Base-by-base conservation (phyloP, 2,329 filamentous ascomycete genomes). In the Talaromyces sp. region DNA sequence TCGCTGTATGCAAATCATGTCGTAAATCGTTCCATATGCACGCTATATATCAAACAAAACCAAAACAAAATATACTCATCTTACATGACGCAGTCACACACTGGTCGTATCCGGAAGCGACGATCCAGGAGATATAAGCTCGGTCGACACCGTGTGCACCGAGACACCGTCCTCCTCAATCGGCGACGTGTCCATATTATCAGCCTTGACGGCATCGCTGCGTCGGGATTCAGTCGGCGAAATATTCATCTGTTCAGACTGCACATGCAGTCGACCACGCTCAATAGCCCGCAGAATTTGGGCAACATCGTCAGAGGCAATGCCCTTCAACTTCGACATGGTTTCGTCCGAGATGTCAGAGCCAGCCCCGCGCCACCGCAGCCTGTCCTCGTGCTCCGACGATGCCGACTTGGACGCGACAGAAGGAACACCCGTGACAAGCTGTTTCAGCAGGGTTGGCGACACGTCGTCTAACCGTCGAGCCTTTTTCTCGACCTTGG, bases 261-360 rank as follows among this genome's bases (percentile, higher is more conserved):
- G 72, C 50, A 76, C 60, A 61, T 73, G 71, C 47, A 75, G 61
- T 12, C 67, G 70, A 23, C 75, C 75, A 30, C 70, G 69, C 59
- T 77, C 75, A 40, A 77, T 62, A 14, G 72, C 73, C 18, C 71
- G 73, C 34, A 76, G 66, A 9, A 77, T 64, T 1, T 69, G 65
- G 34, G 70, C 68, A 23, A 76, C 68, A 56, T 76, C 74, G 14
- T 75, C 71, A 0, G 72, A 70, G 23, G 74, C 71, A 34, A 77
- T 69, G 6, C 71, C 71, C n/a, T 70, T 71, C 50, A 77, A 67
- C 61, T 75, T 77, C 61, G 68, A 72, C 68, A 74, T 72, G 1
- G 72, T 69, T 56, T 76, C 74, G 27, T 77, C 75, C 6, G 75
- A 76, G 14, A 72, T 67, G 34, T 77, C 73, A 3, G 73, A 66